Percentiles rank a stretch among this genome's conserved stretches.
Evolutionary conservation across 2,329 filamentous ascomycete species (phyloP).

Genomic region (Orbilia javanica): DNA sequence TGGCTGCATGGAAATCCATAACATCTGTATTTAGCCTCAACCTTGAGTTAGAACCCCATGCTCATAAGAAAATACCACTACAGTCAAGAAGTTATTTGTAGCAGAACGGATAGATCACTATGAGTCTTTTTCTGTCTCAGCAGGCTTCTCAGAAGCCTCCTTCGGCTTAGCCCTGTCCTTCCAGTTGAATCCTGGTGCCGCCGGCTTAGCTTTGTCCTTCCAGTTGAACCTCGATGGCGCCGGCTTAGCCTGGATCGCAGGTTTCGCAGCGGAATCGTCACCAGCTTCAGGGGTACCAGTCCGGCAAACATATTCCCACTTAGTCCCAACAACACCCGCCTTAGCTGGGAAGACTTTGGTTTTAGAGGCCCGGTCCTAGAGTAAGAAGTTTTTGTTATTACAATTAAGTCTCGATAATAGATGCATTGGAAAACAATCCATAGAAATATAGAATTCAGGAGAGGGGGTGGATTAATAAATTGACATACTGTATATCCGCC

Average conservation of each 20-base stretch:
- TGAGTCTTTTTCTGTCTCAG: background rate
- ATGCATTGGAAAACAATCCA: background rate
- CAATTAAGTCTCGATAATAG: background rate
- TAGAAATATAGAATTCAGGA: background rate
- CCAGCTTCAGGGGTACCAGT: background rate
- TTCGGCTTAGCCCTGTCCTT: no score
- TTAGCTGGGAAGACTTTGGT: background rate
- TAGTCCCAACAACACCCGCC: background rate
- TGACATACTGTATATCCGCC: slow-evolving; percentile 7
- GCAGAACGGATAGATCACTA: background rate
- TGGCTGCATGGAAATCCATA: no score
- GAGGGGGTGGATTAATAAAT: no score
- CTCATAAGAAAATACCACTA: no score
- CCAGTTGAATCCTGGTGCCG: no score
- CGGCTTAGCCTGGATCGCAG: background rate
- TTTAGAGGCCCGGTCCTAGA: background rate
- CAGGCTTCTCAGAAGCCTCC: background rate
- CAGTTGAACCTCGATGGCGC: slow-evolving; percentile 1
- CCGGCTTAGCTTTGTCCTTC: background rate
- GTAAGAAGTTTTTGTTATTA: background rate
- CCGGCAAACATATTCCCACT: background rate
- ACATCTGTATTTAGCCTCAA: no score
- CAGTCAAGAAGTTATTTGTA: no score
- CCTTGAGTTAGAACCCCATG: no score
- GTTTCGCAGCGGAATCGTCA: background rate